These are phyloP conservation scores for Saccharum hybrid DNA, from an alignment of 202 grass and related monocot genomes.

Conservation along the genomic window DNA sequence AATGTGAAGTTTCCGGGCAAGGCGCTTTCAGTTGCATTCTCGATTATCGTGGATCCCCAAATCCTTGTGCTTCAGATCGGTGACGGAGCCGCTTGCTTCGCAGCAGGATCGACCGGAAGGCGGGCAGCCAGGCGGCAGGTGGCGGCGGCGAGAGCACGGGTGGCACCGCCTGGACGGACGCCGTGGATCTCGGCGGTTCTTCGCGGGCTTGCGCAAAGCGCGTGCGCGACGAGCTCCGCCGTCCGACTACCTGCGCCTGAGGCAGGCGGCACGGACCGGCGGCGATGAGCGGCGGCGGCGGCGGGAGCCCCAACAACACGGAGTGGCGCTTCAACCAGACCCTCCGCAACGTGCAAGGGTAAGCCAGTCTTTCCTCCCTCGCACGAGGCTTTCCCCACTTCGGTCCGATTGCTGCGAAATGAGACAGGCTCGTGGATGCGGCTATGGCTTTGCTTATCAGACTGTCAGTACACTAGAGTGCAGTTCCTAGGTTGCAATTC, in stretches of 20 bases:
- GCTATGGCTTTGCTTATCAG: background rate
- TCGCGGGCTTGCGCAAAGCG: background rate
- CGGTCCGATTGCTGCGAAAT: slow-evolving; percentile 5
- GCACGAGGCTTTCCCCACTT: background rate
- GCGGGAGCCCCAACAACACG: slow-evolving; percentile 65
- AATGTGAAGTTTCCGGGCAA: background rate
- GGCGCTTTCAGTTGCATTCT: slow-evolving; percentile 3
- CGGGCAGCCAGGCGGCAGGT: background rate
- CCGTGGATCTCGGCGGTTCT: slow-evolving; percentile 1
- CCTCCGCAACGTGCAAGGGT: slow-evolving; percentile 86
- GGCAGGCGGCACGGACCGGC: background rate
- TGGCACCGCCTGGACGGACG: background rate
- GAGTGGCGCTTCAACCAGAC: slow-evolving; percentile 91
- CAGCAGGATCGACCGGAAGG: slow-evolving; percentile 1
- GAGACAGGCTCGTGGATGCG: background rate
- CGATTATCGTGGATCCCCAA: slow-evolving; percentile 8
- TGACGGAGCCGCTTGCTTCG: background rate
- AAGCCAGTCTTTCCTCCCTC: background rate
- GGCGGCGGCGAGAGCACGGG: background rate
- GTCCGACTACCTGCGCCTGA: no score
- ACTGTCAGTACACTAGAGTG: background rate
- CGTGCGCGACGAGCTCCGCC: no score
- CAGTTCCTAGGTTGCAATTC: background rate
- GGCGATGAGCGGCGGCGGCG: slow-evolving; percentile 33
- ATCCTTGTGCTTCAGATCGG: slow-evolving; percentile 11